Base-by-base conservation (phyloP, 768 basidiomycete species). In the Auriscalpium vulgare region DNA sequence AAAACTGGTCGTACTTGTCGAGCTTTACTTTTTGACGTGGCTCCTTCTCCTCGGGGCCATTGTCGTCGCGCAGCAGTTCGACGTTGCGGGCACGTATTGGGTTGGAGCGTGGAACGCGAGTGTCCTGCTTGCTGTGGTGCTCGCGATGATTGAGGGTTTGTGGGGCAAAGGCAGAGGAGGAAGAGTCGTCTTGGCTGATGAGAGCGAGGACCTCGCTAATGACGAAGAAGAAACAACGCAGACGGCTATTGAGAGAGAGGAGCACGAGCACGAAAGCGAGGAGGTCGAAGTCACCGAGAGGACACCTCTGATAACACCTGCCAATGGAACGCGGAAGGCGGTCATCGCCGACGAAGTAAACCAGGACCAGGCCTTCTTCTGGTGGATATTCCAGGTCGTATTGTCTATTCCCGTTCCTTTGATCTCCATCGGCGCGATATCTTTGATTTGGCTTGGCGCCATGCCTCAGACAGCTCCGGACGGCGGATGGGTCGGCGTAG, bases 331-430 rank as follows among this genome's bases (percentile, higher is more conserved):
- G 37, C 36, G 36, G 29, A 13, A 57, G 47, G 19, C n/a, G n/a
- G 10, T 46, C 56, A 13, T 37, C 45, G 19, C 35, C 34, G 9
- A 56, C 23, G 55, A 57, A 50, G 37, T 21, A 36, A 35, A 9
- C 35, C 53, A 62, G 38, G 61, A 67, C 13, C 62, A 67, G 11
- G 67, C 69, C 56, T 61, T 69, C 23, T 71, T 74, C 10, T 77
- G 76, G 72, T 88, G 87, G 85, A 76, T 84, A 44, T 58, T 78
- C 43, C 83, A 88, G 64, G 63, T 84, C 43, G 49, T 85, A 4
- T 57, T 84, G 6, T 71, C 78, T 1, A 74, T 87, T 2, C 79
- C 82, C 0, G 72, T 79, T 2, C 72, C 83, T 11, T 63, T 88
- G 43, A 56, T 83, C 10, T 72, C 72, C 49, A 80, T 88, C 62